phyloP scores from a whole-genome alignment of 1,284 basidiomycete genomes.

The Irpex rosettiformis region DNA sequence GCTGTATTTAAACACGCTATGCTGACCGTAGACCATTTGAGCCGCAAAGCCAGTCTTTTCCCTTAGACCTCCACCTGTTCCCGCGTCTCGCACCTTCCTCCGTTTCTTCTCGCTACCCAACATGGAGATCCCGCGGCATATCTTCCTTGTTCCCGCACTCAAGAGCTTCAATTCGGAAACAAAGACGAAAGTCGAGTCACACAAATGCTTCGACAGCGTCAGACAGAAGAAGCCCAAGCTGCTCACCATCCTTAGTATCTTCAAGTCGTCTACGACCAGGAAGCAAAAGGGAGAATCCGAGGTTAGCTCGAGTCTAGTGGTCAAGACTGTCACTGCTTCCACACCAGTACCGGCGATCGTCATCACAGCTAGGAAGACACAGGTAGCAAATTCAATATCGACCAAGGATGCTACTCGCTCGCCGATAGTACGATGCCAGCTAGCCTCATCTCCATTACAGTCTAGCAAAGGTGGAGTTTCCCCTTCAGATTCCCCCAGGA shows the following conservation, averaged over 20 bases:
- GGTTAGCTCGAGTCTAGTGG: not conserved
- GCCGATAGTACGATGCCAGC: not conserved
- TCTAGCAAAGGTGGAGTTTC: not conserved
- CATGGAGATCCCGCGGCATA: not conserved
- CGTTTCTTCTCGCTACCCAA: too few species aligned
- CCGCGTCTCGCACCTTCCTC: not conserved
- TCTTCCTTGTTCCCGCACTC: conserved; percentile 7
- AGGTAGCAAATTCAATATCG: not conserved
- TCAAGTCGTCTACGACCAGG: not conserved
- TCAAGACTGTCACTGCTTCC: too few species aligned
- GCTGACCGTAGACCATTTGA: too few species aligned
- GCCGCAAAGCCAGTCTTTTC: too few species aligned
- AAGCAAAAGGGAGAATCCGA: too few species aligned
- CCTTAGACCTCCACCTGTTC: not conserved
- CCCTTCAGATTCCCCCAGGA: not conserved
- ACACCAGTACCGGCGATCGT: too few species aligned
- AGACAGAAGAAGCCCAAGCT: conserved; percentile 9
- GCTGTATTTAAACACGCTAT: too few species aligned
- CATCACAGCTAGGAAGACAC: not conserved
- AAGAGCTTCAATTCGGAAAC: conserved; percentile 7
- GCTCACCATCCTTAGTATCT: not conserved
- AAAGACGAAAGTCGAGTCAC: not conserved
- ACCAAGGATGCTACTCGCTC: not conserved
- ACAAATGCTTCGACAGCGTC: not conserved
- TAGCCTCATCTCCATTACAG: not conserved